Evolutionary conservation across 1,139 yeast genomes (phyloP).

Genomic region (Kurtzmaniella quercitrusa): DNA sequence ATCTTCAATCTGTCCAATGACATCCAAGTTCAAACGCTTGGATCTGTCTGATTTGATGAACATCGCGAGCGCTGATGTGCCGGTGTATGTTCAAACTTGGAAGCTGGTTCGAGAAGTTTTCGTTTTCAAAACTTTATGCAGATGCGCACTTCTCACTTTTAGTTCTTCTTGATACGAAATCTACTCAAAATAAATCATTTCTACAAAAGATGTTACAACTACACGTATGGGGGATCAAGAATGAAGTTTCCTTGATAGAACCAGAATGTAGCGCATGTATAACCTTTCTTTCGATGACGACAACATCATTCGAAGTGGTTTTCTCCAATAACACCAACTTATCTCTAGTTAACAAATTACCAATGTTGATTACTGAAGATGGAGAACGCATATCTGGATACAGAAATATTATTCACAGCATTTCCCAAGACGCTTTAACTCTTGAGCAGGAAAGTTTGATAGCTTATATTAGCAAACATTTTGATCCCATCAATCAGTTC

Average conservation of each 20-base stretch:
- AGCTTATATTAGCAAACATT: conserved; percentile 33
- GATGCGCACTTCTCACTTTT: too few species aligned
- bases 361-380: conserved; percentile 41
- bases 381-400: conserved; percentile 11
- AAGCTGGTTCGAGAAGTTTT: not conserved
- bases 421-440: conserved; percentile 13
- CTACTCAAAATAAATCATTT: too few species aligned
- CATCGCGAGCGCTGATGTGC: conserved; percentile 12
- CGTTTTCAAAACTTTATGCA: not conserved
- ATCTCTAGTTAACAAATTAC: conserved; percentile 51
- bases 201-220: conserved; percentile 34
- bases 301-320: conserved; percentile 29
- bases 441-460: conserved; percentile 13
- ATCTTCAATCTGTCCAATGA: conserved; percentile 58
- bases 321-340: conserved; percentile 59
- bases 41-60: conserved; percentile 24
- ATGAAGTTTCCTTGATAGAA: conserved; percentile 30
- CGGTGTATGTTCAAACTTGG: not conserved
- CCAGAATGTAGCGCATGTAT: conserved; percentile 38
- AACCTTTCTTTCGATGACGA: conserved; percentile 25
- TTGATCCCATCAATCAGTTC: conserved; percentile 54
- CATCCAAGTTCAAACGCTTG: conserved; percentile 40
- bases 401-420: conserved; percentile 33
- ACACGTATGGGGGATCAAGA: conserved; percentile 56
- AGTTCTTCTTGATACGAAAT: too few species aligned